Evolutionary conservation across 805 yeast genomes (phyloP), one percentile per base, ranked within the genome.

Genomic region (Jamesozyma rosinii): DNA sequence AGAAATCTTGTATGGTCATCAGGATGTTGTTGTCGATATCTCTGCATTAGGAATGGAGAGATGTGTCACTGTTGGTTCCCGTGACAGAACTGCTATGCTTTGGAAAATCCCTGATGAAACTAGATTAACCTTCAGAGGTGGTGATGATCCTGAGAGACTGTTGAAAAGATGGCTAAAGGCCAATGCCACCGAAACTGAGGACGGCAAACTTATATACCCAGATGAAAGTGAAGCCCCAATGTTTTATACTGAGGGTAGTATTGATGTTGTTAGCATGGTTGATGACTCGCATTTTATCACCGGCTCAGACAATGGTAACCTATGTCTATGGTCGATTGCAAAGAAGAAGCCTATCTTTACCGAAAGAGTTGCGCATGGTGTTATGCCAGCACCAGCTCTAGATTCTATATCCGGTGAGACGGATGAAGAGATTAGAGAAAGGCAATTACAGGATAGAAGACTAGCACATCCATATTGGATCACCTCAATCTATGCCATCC

Each of bases 61-160:
- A 45, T 92, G 98, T 69, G 89, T 92, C 15, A 86, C 95, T 21
- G 97, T 90, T 27, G 98, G 98, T 15, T 74, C 95, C 3, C 77
- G 97, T 54, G 98, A 92, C 65, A 80, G 94, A 55, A 85, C 96
- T 4, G 96, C 90, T 9, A 83, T 94, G 81, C 70, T 85, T 54
- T 92, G 98, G 98, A 92, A 92, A 62, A 87, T 92, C 51, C 78
- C 95, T 21, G 98, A 92, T 55, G 98, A 92, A 66, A 79, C 95
- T 1, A 77, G 97, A 58, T 74, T 92, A 55, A 88, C 96, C 0
- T 90, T 90, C 63, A 76, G 95, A 59, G 95, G 95, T 48, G 95
- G 94, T 45, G 95, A 87, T 56, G 63, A 68, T 63, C 38, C 76
- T 66, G 52, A 70, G 63, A 62, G 62, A 57, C 49, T 64, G 54